A percentile compares a stretch with the other conserved stretches of the same genome.
phyloP scores from a whole-genome alignment of 2,329 filamentous ascomycete genomes.

The Beauveria scarabaeidicola region DNA sequence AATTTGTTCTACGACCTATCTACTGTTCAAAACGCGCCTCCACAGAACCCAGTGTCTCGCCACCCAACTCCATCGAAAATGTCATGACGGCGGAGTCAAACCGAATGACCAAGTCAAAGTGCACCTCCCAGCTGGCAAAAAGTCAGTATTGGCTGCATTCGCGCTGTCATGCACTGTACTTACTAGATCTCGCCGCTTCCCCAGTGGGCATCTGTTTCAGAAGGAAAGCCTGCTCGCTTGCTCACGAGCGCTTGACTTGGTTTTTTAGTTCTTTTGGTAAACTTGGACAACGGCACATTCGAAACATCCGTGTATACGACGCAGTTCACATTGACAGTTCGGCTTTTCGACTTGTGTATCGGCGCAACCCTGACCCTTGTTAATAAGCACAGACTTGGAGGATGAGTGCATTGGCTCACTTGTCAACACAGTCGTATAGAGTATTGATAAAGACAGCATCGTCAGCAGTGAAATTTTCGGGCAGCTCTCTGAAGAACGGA shows the following conservation, averaged over 20 bases:
- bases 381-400: background rate
- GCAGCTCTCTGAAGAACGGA: background rate
- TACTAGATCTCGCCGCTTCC: background rate
- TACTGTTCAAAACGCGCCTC: background rate
- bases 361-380: background rate
- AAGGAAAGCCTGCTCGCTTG: too few species aligned
- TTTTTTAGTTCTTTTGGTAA: background rate
- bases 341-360: background rate
- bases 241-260: too few species aligned
- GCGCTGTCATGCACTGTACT: background rate
- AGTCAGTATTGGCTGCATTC: background rate
- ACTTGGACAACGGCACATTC: background rate
- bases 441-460: background rate
- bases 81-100: background rate
- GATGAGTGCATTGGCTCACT: background rate
- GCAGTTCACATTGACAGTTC: background rate
- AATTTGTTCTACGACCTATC: too few species aligned
- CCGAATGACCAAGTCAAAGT: background rate
- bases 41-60: background rate
- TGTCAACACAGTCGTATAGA: background rate
- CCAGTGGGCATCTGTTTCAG: background rate
- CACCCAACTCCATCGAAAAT: background rate
- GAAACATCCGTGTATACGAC: background rate
- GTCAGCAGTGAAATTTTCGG: background rate
- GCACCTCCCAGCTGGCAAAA: background rate